phyloP scores from a whole-genome alignment of 2,329 filamentous ascomycete genomes.

The Myriosclerotinia scirpicola region DNA sequence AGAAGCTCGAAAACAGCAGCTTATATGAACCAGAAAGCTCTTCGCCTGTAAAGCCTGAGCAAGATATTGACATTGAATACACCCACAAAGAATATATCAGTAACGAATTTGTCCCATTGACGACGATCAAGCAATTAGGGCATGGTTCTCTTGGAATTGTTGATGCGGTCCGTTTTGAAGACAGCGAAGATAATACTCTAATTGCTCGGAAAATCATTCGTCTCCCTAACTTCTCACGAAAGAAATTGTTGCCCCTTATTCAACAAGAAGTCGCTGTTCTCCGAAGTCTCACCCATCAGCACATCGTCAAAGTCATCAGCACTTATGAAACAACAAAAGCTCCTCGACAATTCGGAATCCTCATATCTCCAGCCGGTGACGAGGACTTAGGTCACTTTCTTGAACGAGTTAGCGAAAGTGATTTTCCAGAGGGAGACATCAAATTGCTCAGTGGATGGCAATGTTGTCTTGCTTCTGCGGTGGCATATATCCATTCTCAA shows the following conservation, averaged over 20 bases:
- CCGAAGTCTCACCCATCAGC: conserved; percentile 24
- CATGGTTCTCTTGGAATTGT: conserved; percentile 29
- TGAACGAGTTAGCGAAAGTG: conserved; percentile 28
- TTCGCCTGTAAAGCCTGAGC: neutral
- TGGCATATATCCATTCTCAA: conserved; percentile 27
- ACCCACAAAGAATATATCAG: conserved; percentile 25
- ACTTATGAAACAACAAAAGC: conserved; percentile 28
- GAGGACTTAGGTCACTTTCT: conserved; percentile 29
- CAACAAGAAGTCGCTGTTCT: conserved; percentile 28
- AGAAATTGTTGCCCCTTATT: conserved; percentile 27
- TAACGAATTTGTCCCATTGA: conserved; percentile 23
- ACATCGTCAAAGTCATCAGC: conserved; percentile 28
- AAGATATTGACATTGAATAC: conserved; percentile 6
- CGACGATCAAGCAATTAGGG: conserved; percentile 26
- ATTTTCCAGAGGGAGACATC: conserved; percentile 26
- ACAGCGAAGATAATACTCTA: neutral
- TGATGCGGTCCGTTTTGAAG: conserved; percentile 25
- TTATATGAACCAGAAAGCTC: neutral
- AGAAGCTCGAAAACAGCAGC: no score
- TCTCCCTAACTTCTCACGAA: conserved; percentile 25
- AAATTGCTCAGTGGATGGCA: conserved; percentile 23
- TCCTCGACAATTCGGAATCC: conserved; percentile 28
- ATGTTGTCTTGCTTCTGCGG: conserved; percentile 29
- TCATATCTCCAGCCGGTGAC: conserved; percentile 28
- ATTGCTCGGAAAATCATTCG: conserved; percentile 29